Evolutionary conservation across 2,329 filamentous ascomycete genomes (phyloP).

Genomic region (Reticulascus tulasneorum): DNA sequence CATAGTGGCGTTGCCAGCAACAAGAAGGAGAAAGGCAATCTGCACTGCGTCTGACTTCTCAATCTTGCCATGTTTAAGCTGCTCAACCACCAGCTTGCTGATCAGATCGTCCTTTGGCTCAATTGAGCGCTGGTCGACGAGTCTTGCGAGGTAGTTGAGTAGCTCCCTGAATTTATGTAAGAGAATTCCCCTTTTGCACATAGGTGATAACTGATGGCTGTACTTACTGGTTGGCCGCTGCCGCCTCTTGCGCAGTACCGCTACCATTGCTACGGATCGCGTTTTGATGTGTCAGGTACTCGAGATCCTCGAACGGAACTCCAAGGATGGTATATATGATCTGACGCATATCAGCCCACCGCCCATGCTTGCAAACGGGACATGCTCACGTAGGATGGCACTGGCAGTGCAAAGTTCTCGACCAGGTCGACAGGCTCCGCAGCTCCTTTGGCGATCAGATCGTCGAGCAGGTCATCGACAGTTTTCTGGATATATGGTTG

Average conservation of each 20-base stretch:
- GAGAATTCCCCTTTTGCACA: too few species aligned
- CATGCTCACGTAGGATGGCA: slow-evolving; percentile 39
- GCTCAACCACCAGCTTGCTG: slow-evolving; percentile 37
- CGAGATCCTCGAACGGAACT: slow-evolving; percentile 41
- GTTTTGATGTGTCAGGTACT: slow-evolving; percentile 41
- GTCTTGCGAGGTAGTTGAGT: slow-evolving; percentile 37
- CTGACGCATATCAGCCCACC: slow-evolving; percentile 16
- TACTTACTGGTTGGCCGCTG: slow-evolving; percentile 36
- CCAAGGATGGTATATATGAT: slow-evolving; percentile 48
- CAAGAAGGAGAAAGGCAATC: slow-evolving; percentile 45
- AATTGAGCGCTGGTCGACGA: slow-evolving; percentile 36
- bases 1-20: slow-evolving; percentile 49
- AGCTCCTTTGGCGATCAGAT: slow-evolving; percentile 30
- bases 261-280: slow-evolving; percentile 44
- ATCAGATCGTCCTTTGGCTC: slow-evolving; percentile 41
- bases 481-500: slow-evolving; percentile 43
- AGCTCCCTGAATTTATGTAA: slow-evolving; percentile 27
- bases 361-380: not conserved
- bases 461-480: slow-evolving; percentile 36
- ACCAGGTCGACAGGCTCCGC: slow-evolving; percentile 39
- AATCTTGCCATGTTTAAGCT: slow-evolving; percentile 34
- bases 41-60: slow-evolving; percentile 38
- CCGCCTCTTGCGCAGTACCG: slow-evolving; percentile 40
- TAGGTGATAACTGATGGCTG: too few species aligned
- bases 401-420: slow-evolving; percentile 41